Evolutionary conservation across 2,329 filamentous ascomycete species (phyloP), one percentile per base, ranked within the genome.

Genomic region (Xylariaceae sp.): DNA sequence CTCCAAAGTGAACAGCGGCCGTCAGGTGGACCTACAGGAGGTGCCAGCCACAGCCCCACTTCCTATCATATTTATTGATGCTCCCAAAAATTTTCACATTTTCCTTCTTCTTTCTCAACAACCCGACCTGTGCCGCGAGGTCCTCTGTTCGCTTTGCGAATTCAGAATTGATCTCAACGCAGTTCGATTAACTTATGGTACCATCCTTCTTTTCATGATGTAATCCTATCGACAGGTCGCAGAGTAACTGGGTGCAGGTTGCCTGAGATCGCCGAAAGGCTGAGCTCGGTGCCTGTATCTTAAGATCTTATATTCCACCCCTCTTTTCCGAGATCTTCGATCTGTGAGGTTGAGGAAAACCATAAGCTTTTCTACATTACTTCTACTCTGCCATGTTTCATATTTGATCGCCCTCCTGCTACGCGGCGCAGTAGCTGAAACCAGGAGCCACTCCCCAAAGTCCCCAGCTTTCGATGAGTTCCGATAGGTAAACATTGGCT

Each of bases 201-300:
- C 83, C 85, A 88, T 83, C 79, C 70, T 67, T 66, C 66, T 69
- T 65, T 70, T 20, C 57, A 83, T 89, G 86, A 81, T 90, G 85
- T 86, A 83, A 86, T 88, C 86, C 85, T 82, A 88, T 90, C 86
- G 88, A 95, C 90, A 93, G 87, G 83, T 93, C 85, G 88, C 68
- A 94, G 85, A 95, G 68, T 63, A 79, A 93, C 72, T 69, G 71
- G 74, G 41, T 71, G 27, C 73, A 68, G 69, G 69, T 72, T 71
- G 75, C 77, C 80, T 79, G 77, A 79, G 80, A 75, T 87, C 83
- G 83, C 78, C 70, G 66, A 72, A 58, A 72, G 77, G 75, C 72
- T 85, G 84, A 88, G 79, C 79, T 80, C 78, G 76, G 78, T 73
- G 71, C 65, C 65, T 67, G 71, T 55, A 55, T 66, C 70, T 70